Evolutionary conservation across 805 yeast genomes (phyloP).

Genomic region (Torulaspora maleeae): DNA sequence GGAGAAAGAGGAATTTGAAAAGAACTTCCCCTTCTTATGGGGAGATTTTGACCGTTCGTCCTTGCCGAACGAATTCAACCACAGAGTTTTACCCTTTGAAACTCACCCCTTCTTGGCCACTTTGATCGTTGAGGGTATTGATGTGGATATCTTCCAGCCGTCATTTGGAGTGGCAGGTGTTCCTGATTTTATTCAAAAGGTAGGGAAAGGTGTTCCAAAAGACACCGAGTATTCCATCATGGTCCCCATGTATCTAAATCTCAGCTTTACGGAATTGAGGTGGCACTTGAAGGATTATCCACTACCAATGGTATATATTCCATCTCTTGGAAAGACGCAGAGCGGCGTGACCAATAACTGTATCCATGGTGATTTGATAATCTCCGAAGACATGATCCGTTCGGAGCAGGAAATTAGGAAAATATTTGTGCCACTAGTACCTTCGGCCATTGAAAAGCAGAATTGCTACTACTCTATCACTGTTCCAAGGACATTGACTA

Average conservation of each 20-base stretch:
- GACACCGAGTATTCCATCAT: conserved; percentile 64
- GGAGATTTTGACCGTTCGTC: conserved; percentile 35
- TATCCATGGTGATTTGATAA: conserved; percentile 58
- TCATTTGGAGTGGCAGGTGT: conserved; percentile 47
- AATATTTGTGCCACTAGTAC: conserved; percentile 58
- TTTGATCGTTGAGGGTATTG: conserved; percentile 46
- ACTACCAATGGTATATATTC: conserved; percentile 71
- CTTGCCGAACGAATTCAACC: conserved; percentile 41
- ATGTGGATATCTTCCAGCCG: conserved; percentile 48
- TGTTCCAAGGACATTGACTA: conserved; percentile 70
- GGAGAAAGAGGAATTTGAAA: conserved; percentile 38
- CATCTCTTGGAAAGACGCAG: conserved; percentile 41
- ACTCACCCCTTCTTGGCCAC: conserved; percentile 51
- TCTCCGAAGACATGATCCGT: conserved; percentile 59
- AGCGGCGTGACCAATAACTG: conserved; percentile 31
- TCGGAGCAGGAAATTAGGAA: conserved; percentile 53
- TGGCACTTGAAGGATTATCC: conserved; percentile 83
- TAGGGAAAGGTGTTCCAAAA: conserved; percentile 80
- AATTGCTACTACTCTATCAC: conserved; percentile 49
- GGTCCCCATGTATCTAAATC: conserved; percentile 58
- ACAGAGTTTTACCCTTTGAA: conserved; percentile 44
- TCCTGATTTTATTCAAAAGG: conserved; percentile 56
- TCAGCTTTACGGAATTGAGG: conserved; percentile 56
- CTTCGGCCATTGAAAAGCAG: conserved; percentile 39
- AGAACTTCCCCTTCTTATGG: conserved; percentile 41